Base-by-base conservation (phyloP, 495 filamentous ascomycete species). In the Lepidopterella palustris region DNA sequence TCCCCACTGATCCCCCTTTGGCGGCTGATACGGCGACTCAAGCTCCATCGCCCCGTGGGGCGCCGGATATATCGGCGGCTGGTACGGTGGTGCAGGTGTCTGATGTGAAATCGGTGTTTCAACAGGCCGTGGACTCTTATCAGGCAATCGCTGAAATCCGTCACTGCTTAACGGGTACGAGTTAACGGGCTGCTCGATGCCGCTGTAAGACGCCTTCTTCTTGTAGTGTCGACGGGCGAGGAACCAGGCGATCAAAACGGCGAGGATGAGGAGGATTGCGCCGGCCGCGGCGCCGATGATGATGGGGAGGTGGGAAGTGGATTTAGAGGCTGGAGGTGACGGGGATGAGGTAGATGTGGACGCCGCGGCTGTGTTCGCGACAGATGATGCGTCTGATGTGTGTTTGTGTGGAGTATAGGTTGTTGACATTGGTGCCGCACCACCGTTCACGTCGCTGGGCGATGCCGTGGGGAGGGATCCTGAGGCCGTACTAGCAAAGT, bases 81-180 rank as follows among this genome's bases (percentile, higher is more conserved):
- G 61, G 31, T 63, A 63, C 15, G 53, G 57, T 23, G 47, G 47
- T 23, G 61, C 57, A 8, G 57, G 49, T 5, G 61, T 57, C n/a
- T 32, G 27, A 29, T 57, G 51, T 24, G 61, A 57, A 32, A 52
- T 52, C 8, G 61, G 61, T 15, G 60, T 57, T 23, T 64, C 61
- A 0, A 64, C 61, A 3, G 61, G 61, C 48, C 61, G 54, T 5
- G 61, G 61, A 21, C 29, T 55, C 57, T 64, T 64, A 25, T 64
- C 61, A 1, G 61, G 57, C 2, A 64, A 32, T 29, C 59, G 58
- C 28, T 59, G 50, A 29, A 64, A 64, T 10, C 61, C 61, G 21
- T 49, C 57, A 18, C 45, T 59, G n/a, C 50, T 35, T 28, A 64
- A 13, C 2, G 61, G 61, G 45, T 59, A 59, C 11, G 39, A 45